phyloP scores from a whole-genome alignment of 148 eudicot genomes.

The Amaranthus palmeri region DNA sequence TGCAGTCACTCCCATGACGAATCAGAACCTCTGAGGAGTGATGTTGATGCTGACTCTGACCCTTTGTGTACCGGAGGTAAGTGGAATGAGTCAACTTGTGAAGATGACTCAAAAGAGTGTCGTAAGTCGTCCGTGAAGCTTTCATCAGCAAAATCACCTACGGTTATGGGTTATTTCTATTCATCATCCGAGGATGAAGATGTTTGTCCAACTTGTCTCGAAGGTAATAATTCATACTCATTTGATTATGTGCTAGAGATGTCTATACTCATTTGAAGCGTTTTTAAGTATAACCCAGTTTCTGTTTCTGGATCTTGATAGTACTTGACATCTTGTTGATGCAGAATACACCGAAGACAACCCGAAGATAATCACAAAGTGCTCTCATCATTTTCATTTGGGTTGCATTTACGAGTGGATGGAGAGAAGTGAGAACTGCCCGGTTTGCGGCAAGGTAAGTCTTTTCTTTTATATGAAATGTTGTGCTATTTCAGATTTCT shows the following conservation, averaged over 20 bases:
- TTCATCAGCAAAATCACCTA: conserved; percentile 43
- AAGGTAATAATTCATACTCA: conserved; percentile 43
- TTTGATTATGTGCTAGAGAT: not conserved
- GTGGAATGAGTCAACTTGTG: conserved; percentile 53
- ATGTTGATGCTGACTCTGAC: conserved; percentile 58
- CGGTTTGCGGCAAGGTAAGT: conserved; percentile 91
- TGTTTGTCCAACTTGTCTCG: conserved; percentile 95
- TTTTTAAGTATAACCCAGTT: not conserved
- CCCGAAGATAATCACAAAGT: conserved; percentile 81
- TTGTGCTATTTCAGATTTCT: not conserved
- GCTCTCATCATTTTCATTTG: conserved; percentile 92
- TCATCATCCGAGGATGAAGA: conserved; percentile 86
- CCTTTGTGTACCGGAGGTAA: conserved; percentile 45
- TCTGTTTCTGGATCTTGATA: not conserved
- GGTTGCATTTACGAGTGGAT: conserved; percentile 98
- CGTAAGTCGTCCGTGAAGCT: conserved; percentile 53
- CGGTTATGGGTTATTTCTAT: conserved; percentile 57
- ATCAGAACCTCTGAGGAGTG: conserved; percentile 63
- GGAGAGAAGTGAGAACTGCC: conserved; percentile 97
- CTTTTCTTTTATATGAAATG: not conserved
- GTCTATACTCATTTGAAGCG: not conserved
- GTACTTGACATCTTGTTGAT: conserved; percentile 17
- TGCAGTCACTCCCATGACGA: conserved; percentile 74
- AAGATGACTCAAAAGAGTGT: conserved; percentile 59
- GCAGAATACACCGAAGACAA: conserved; percentile 88